Conservation (phyloP, 768 basidiomycete species). For the Lepiota subincarnata region DNA sequence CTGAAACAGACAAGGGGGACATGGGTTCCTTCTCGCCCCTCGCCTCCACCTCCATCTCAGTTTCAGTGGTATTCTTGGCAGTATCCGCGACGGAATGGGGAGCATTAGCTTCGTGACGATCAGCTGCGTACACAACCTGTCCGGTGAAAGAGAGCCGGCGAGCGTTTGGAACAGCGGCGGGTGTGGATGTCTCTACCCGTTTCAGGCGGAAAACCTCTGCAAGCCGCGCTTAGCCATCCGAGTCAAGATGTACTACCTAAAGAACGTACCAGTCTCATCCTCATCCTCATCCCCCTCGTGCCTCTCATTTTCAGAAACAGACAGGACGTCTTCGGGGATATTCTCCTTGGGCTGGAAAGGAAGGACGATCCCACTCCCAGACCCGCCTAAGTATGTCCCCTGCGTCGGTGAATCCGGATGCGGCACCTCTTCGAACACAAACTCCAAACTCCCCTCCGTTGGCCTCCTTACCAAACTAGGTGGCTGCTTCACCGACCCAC, state of each 20-base stretch:
- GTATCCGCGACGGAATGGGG: constrained; percentile 9
- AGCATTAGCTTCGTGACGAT: neutral
- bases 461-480: constrained; percentile 19
- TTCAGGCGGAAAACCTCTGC: constrained; percentile 49
- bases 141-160: constrained; percentile 38
- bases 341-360: constrained; percentile 14
- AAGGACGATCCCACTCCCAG: constrained; percentile 36
- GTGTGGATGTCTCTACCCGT: constrained; percentile 48
- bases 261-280: constrained; percentile 35
- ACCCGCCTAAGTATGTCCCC: constrained; percentile 19
- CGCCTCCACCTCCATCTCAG: neutral
- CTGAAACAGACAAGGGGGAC: constrained; percentile 8
- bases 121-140: constrained; percentile 25
- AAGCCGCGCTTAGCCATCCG: neutral
- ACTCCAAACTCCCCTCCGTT: constrained; percentile 30
- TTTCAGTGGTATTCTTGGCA: constrained; percentile 1
- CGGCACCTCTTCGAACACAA: constrained; percentile 34
- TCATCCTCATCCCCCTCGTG: constrained; percentile 36
- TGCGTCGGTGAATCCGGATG: constrained; percentile 21
- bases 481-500: constrained; percentile 8
- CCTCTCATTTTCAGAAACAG: constrained; percentile 31
- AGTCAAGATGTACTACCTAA: neutral
- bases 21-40: neutral
- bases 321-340: constrained; percentile 49
- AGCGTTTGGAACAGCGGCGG: constrained; percentile 35